Percentiles rank a stretch among this genome's conserved stretches.
Conservation (phyloP, 805 yeast genomes). For the Candida ortonii region DNA sequence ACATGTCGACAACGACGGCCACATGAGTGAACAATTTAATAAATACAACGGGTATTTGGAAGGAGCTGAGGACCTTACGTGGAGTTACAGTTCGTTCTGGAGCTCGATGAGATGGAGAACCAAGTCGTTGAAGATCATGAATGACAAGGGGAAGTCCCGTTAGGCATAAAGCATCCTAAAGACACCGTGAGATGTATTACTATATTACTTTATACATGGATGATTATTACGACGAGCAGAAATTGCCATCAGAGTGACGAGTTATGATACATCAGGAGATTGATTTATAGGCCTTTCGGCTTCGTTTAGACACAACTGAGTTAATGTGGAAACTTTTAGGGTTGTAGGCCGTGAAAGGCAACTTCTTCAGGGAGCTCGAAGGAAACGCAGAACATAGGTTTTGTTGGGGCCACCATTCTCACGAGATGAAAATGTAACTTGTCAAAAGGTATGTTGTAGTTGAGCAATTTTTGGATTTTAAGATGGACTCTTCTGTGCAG, state of each 20-base stretch:
- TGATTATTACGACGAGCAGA: too few species aligned
- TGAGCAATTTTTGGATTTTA: conserved; percentile 47
- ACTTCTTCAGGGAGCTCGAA: conserved; percentile 69
- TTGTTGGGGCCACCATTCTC: conserved; percentile 93
- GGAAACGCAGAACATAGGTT: conserved; percentile 90
- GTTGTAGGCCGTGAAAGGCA: conserved; percentile 42
- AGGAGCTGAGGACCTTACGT: conserved; percentile 85
- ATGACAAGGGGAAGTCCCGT: conserved; percentile 11
- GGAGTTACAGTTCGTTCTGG: conserved; percentile 85
- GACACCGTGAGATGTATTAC: conserved; percentile 1
- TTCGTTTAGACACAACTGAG: too few species aligned
- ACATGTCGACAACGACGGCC: conserved; percentile 64
- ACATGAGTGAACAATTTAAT: conserved; percentile 87
- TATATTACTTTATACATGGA: conserved; percentile 5
- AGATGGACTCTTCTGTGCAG: conserved; percentile 61
- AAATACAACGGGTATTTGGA: conserved; percentile 76
- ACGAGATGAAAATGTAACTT: conserved; percentile 72
- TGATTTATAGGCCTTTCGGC: too few species aligned
- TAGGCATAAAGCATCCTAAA: conserved; percentile 2
- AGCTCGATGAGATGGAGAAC: conserved; percentile 64
- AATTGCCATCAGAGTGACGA: too few species aligned
- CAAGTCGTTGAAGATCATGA: conserved; percentile 34
- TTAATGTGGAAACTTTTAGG: conserved; percentile 2
- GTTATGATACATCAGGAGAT: too few species aligned
- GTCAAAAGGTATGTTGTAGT: conserved; percentile 46